A percentile compares a stretch with the other conserved stretches of the same genome.
phyloP scores from a whole-genome alignment of 163 green algal species.

The Picocystis sp. region DNA sequence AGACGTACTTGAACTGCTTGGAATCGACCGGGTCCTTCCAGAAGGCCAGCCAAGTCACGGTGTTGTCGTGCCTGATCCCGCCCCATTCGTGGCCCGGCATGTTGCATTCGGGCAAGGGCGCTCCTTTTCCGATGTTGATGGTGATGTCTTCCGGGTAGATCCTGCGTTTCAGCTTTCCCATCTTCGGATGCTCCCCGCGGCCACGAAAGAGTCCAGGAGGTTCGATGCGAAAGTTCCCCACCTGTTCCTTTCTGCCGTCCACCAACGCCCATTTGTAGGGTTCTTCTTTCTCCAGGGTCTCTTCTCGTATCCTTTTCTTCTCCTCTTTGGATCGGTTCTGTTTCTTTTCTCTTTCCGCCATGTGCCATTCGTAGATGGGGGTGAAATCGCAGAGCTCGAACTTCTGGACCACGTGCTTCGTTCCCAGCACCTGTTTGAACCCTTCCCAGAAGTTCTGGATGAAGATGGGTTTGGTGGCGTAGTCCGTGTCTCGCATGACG shows the following conservation, averaged over 20 bases:
- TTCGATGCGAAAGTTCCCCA: constrained; percentile 97
- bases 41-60: constrained; percentile 90
- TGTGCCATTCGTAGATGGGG: constrained; percentile 76
- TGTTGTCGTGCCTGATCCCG: constrained; percentile 73
- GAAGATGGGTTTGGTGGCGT: constrained; percentile 79
- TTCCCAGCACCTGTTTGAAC: constrained; percentile 64
- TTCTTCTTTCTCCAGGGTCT: constrained; percentile 60
- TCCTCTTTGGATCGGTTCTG: constrained; percentile 80
- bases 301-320: constrained; percentile 63
- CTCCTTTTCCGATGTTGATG: constrained; percentile 84
- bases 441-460: constrained; percentile 86
- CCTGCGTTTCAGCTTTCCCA: constrained; percentile 89
- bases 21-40: constrained; percentile 70
- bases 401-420: constrained; percentile 51
- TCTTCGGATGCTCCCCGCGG: constrained; percentile 93
- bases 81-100: constrained; percentile 56
- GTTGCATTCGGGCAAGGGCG: constrained; percentile 63
- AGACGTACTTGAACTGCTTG: constrained; percentile 96
- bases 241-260: constrained; percentile 66
- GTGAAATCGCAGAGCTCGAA: constrained; percentile 83
- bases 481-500: constrained; percentile 92
- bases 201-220: constrained; percentile 91
- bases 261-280: constrained; percentile 79
- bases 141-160: constrained; percentile 91
- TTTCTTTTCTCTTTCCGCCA: constrained; percentile 74